Base-by-base conservation (phyloP, 176 grass and related monocot genomes). In the Triticum monococcum region DNA sequence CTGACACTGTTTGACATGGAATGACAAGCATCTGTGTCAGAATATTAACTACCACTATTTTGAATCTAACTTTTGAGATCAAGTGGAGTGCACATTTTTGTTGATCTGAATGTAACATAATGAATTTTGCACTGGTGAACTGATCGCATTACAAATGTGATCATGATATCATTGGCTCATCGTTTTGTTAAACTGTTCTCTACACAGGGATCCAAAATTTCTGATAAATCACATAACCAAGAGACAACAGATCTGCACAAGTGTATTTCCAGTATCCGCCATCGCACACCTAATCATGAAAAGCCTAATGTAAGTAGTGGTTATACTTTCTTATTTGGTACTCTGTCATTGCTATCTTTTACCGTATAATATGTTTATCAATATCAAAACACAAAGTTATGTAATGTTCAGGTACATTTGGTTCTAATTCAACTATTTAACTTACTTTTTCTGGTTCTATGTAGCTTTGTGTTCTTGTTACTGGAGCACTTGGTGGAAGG, bases 191-290 rank as follows among this genome's bases (percentile, higher is more conserved):
- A 71, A 68, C 16, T 26, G 8, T 61, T 67, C 72, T 66, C 2
- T 70, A 66, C 84, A 36, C 90, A 95, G 93, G 93, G 93, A 73
- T 83, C 93, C 66, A 83, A 90, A 86, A 92, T 95, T 82, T 81
- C 72, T 40, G 88, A 95, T 86, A 92, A 90, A 71, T 84, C 93
- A 40, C 79, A 95, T 72, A 90, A 95, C 74, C 93, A 95, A 86
- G 93, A 95, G 48, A 92, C 90, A 86, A 95, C 81, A 68, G 93
- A 95, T 88, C 62, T 95, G 26, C 87, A 95, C 68, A 95, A 95
- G 64, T 95, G 93, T 83, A 88, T 95, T 86, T 92, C 90, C 68
- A 81, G 50, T 57, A 92, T 95, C 78, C 85, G 37, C 45, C 77
- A 67, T 61, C 17, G 35, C 60, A 95, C 88, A 28, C 72, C 88